A percentile compares a stretch with the other conserved stretches of the same genome.
Evolutionary conservation across 202 grass and related monocot genomes (phyloP).

Genomic region (Setaria italica): DNA sequence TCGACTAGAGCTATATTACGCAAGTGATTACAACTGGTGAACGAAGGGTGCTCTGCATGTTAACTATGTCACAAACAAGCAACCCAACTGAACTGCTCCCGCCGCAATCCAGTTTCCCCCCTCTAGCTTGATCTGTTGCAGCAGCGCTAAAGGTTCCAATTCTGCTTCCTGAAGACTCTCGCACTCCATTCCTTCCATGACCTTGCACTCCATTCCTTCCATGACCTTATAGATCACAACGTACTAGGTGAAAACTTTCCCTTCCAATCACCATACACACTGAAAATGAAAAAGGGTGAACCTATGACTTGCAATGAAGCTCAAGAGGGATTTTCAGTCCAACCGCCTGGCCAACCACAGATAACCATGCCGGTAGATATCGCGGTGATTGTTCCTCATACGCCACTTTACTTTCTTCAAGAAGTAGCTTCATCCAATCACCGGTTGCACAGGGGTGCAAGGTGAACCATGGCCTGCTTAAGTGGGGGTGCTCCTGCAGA

Average conservation of each 20-base stretch:
- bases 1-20: no score
- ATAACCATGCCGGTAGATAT: slow-evolving; percentile 86
- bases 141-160: no score
- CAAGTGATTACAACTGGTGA: no score
- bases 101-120: no score
- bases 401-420: slow-evolving; percentile 35
- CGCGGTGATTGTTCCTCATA: slow-evolving; percentile 36
- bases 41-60: no score
- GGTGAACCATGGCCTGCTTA: slow-evolving; percentile 82
- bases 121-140: no score
- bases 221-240: slow-evolving; percentile 7
- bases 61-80: no score
- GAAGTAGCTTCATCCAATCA: slow-evolving; percentile 88
- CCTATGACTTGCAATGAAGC: slow-evolving; percentile 53
- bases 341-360: slow-evolving; percentile 74
- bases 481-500: slow-evolving; percentile 90
- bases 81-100: no score
- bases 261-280: not conserved
- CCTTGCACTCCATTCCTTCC: not conserved
- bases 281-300: slow-evolving; percentile 21
- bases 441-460: slow-evolving; percentile 92
- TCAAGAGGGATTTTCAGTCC: slow-evolving; percentile 78
- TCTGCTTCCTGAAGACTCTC: no score
- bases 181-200: not conserved
- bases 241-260: not conserved